Percentiles rank a stretch among this genome's conserved stretches.
phyloP scores from a whole-genome alignment of 2,329 filamentous ascomycete species.

The Penicillium griseofulvum region DNA sequence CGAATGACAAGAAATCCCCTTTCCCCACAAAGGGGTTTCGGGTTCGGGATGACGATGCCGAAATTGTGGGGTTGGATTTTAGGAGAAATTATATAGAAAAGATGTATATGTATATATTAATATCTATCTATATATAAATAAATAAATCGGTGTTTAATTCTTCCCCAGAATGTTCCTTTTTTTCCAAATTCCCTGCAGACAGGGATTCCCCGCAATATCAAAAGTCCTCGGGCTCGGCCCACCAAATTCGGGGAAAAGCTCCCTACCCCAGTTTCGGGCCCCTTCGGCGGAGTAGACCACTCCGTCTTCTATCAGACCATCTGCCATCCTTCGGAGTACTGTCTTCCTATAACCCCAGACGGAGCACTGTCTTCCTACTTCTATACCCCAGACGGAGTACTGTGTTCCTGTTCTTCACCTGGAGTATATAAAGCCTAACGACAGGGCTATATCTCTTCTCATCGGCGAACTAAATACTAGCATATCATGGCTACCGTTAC shows the following conservation, averaged over 20 bases:
- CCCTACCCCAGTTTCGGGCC: background rate
- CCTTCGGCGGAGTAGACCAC: conserved; percentile 12
- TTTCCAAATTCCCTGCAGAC: background rate
- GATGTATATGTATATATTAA: background rate
- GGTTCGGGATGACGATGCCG: background rate
- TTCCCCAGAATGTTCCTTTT: background rate
- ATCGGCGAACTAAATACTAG: background rate
- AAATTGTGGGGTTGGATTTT: background rate
- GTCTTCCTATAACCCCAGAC: background rate
- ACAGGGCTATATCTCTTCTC: background rate
- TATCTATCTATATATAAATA: background rate
- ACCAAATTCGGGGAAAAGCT: background rate
- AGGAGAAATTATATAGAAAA: too few species aligned
- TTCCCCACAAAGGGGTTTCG: background rate
- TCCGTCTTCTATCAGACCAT: conserved; percentile 5
- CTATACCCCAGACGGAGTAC: conserved; percentile 17
- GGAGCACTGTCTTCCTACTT: conserved; percentile 1
- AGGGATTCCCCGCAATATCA: conserved; percentile 8
- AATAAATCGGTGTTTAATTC: background rate
- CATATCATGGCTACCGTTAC: conserved; percentile 21
- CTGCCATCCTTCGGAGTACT: background rate
- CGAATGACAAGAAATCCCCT: background rate
- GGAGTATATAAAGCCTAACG: conserved; percentile 4
- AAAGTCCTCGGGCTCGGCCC: background rate
- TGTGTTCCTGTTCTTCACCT: conserved; percentile 9